Conservation (phyloP, 176 grass and related monocot species). For the Oryza glumipatula region DNA sequence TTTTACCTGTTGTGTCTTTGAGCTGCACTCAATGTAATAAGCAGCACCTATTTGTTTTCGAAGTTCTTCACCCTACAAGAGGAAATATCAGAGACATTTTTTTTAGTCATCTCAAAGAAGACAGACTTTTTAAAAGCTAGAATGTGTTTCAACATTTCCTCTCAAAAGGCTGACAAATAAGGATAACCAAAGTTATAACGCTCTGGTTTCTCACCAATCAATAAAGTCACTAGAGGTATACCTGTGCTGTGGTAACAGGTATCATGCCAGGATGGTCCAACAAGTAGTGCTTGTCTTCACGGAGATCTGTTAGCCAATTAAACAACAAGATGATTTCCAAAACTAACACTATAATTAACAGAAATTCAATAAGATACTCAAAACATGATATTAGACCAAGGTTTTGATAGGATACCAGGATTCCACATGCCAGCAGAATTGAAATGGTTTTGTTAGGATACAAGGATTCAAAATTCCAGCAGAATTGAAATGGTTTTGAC, state of each 20-base stretch:
- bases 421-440: neutral
- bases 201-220: constrained; percentile 19
- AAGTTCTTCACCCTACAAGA: constrained; percentile 89
- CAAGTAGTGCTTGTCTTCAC: constrained; percentile 98
- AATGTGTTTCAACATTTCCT: neutral
- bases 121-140: neutral
- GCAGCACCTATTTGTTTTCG: constrained; percentile 86
- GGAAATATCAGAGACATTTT: constrained; percentile 4
- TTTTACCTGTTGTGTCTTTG: constrained; percentile 96
- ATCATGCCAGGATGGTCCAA: constrained; percentile 92
- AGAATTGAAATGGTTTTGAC: neutral
- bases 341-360: constrained; percentile 20
- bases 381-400: neutral
- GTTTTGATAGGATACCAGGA: neutral
- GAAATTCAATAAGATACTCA: neutral
- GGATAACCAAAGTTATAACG: constrained; percentile 8
- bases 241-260: constrained; percentile 91
- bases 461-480: neutral
- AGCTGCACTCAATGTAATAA: constrained; percentile 98
- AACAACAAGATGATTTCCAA: constrained; percentile 26
- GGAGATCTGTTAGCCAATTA: constrained; percentile 73
- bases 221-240: constrained; percentile 37
- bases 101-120: too few species aligned
- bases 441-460: neutral
- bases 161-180: constrained; percentile 14